A percentile compares a stretch with the other conserved stretches of the same genome.
phyloP scores from a whole-genome alignment of 768 basidiomycete species.

The Mycena floridula region DNA sequence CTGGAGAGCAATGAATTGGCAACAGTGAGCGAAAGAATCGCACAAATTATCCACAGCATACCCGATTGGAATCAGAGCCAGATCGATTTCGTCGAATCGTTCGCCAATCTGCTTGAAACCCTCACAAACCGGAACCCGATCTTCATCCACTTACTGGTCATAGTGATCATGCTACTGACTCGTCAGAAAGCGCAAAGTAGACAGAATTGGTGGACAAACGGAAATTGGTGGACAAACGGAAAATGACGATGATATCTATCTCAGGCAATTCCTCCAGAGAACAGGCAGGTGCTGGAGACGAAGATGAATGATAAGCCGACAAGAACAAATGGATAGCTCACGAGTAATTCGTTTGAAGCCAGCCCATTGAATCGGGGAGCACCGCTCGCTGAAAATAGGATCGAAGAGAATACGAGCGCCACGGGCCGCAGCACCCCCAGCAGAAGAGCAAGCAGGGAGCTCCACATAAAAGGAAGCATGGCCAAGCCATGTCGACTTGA shows the following conservation, averaged over 20 bases:
- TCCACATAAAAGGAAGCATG: conserved; percentile 52
- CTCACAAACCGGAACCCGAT: conserved; percentile 38
- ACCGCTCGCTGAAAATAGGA: conserved; percentile 47
- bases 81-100: conserved; percentile 38
- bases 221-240: no score
- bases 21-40: not conserved
- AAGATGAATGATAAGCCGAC: not conserved
- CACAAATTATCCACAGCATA: not conserved
- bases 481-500: conserved; percentile 50
- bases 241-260: conserved; percentile 57
- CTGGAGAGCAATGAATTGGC: conserved; percentile 4
- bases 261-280: conserved; percentile 51
- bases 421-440: conserved; percentile 8
- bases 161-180: conserved; percentile 49
- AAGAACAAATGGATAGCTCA: conserved; percentile 22
- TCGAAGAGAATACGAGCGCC: conserved; percentile 48
- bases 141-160: conserved; percentile 42
- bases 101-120: conserved; percentile 39
- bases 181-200: not conserved
- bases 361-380: conserved; percentile 37
- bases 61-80: conserved; percentile 44
- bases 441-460: conserved; percentile 29
- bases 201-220: conserved; percentile 13
- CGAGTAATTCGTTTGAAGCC: conserved; percentile 46
- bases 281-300: conserved; percentile 38